These are phyloP conservation scores for Nicotiana noctiflora DNA, from an alignment of 257 asterid genomes.

Conservation along the genomic window DNA sequence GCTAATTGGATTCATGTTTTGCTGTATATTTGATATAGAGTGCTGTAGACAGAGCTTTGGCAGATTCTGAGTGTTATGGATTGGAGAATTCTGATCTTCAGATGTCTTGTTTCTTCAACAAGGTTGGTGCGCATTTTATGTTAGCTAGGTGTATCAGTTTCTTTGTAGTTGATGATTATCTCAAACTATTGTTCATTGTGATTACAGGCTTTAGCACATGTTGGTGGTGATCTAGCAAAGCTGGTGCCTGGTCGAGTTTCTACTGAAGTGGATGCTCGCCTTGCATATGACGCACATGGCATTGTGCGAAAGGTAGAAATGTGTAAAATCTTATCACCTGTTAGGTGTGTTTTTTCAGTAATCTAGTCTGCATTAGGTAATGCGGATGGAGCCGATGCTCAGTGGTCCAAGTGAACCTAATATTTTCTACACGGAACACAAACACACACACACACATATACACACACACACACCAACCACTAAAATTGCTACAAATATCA, in stretches of 20 bases:
- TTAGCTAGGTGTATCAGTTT: not conserved
- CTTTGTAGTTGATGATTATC: not conserved
- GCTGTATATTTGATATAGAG: constrained; percentile 37
- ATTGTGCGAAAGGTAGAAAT: constrained; percentile 59
- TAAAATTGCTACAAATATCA: not conserved
- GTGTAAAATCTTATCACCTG: not conserved
- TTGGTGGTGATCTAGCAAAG: constrained; percentile 87
- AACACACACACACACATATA: too few relatives aligned
- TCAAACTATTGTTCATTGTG: not conserved
- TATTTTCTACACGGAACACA: too few relatives aligned
- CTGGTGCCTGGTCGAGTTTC: constrained; percentile 99
- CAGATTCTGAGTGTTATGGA: constrained; percentile 63
- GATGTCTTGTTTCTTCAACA: constrained; percentile 72
- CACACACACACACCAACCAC: not conserved
- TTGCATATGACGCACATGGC: constrained; percentile 79
- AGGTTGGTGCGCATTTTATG: constrained; percentile 37
- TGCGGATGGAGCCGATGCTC: not conserved
- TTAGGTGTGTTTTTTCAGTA: not conserved
- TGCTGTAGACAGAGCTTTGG: constrained; percentile 85
- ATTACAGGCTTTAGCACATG: constrained; percentile 74
- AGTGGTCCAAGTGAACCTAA: not conserved
- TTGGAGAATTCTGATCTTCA: constrained; percentile 52
- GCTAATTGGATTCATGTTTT: not conserved
- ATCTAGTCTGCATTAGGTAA: not conserved
- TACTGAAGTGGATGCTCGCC: constrained; percentile 96